Evolutionary conservation across 2,329 filamentous ascomycete genomes (phyloP), one percentile per base, ranked within the genome.

Genomic region (Cladosporium sp.): DNA sequence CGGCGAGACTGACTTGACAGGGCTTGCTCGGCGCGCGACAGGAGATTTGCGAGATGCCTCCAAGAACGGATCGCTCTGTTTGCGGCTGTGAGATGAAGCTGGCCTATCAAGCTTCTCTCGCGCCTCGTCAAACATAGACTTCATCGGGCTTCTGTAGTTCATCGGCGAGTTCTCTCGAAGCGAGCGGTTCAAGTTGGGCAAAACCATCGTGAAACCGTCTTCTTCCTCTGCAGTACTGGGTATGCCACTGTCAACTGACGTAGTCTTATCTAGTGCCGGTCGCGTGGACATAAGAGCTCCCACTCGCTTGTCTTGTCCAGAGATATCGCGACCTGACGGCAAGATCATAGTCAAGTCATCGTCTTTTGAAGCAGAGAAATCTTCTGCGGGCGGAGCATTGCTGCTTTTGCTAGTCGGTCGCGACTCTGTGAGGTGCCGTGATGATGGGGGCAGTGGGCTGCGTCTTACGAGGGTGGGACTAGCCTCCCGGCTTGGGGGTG

Each of bases 151-250:
- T 12, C 73, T 72, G 58, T 74, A 72, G 12, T 71, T 73, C 18
- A 73, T 59, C 24, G 75, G 74, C 57, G 75, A 75, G 4, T 68
- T 68, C 36, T 69, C 66, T 57, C 71, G 72, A 51, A 69, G 68
- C 49, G 69, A 70, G 36, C 68, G 63, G 47, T 69, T 69, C 11
- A 78, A 68, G 66, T 70, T 80, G 3, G 83, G 83, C 52, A 85
- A 75, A 8, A 84, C 81, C 79, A 84, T 83, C 3, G 82, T 84
- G 68, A 84, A 84, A 62, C 81, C 81, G 36, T 83, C 82, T n/a
- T 83, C 80, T 18, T 83, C 80, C 30, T 80, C 81, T 15, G 74
- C 76, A 30, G 77, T 60, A 12, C 65, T 66, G 11, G 71, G 72
- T 8, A 75, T 79, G 68, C 69, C 78, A 65, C 74, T 79, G 64